These are phyloP conservation scores for Suillus sp. DNA, from an alignment of 768 basidiomycete genomes.

Conservation along the genomic window DNA sequence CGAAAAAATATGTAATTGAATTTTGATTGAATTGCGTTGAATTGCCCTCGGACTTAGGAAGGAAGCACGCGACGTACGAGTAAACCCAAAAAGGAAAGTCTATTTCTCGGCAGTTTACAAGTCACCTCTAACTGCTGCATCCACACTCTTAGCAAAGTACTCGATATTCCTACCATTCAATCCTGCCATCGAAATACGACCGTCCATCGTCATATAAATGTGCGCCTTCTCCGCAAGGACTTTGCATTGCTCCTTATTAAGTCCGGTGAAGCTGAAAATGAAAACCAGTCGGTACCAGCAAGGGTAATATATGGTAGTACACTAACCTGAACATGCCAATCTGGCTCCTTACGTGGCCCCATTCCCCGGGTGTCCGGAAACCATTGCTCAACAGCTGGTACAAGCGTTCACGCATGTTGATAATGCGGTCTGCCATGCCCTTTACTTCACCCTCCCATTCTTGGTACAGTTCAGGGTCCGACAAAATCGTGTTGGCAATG, in stretches of 20 bases:
- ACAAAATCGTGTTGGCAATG: slow-evolving; percentile 83
- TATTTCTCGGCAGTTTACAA: slow-evolving; percentile 48
- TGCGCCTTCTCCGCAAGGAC: slow-evolving; percentile 85
- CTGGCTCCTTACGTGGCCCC: slow-evolving; percentile 94
- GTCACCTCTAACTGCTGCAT: slow-evolving; percentile 77
- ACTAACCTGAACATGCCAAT: slow-evolving; percentile 96
- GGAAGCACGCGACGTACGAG: slow-evolving; percentile 24
- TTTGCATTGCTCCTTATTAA: slow-evolving; percentile 78
- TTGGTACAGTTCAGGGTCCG: slow-evolving; percentile 68
- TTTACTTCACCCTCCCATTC: slow-evolving; percentile 94
- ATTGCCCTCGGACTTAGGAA: slow-evolving; percentile 14
- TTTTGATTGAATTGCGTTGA: slow-evolving; percentile 8
- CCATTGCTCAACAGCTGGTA: slow-evolving; percentile 76
- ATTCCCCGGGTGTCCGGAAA: slow-evolving; percentile 88
- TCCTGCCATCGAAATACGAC: slow-evolving; percentile 93
- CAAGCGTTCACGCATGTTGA: slow-evolving; percentile 86
- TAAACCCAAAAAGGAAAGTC: slow-evolving; percentile 20
- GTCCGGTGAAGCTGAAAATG: slow-evolving; percentile 74
- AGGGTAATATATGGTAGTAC: neutral
- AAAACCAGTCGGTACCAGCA: slow-evolving; percentile 11
- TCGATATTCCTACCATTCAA: slow-evolving; percentile 82
- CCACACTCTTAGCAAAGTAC: slow-evolving; percentile 87
- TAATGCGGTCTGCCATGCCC: slow-evolving; percentile 94
- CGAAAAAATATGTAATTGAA: neutral
- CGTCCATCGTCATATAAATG: slow-evolving; percentile 93